A percentile compares a stretch with the other conserved stretches of the same genome.
phyloP scores from a whole-genome alignment of 176 grass and related monocot genomes.

The Hyparrhenia diplandra region DNA sequence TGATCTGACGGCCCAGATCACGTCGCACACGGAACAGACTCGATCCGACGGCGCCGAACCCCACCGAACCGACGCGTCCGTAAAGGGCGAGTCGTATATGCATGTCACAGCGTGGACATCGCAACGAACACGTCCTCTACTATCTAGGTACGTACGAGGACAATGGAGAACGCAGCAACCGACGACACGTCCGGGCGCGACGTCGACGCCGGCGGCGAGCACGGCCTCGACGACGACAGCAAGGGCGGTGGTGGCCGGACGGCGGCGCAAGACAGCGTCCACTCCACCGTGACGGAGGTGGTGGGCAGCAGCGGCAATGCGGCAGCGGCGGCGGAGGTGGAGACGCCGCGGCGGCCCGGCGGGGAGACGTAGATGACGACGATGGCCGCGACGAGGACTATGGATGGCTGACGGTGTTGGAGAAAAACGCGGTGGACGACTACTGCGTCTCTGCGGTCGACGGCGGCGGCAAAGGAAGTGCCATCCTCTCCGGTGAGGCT shows the following conservation, averaged over 20 bases:
- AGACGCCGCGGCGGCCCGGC: not conserved
- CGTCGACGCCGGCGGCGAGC: not conserved
- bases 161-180: not conserved
- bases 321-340: not conserved
- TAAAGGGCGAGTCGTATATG: not conserved
- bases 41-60: conserved; percentile 1
- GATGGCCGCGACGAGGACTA: not conserved
- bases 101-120: not conserved
- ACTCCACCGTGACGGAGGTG: conserved; percentile 19
- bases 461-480: not conserved
- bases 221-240: too few species aligned
- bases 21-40: not conserved
- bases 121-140: not conserved
- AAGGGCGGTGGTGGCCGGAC: not conserved
- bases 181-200: not conserved
- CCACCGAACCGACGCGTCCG: not conserved
- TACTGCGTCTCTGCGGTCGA: not conserved
- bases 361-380: too few species aligned
- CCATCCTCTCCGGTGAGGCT: not conserved
- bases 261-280: not conserved
- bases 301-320: not conserved
- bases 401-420: not conserved
- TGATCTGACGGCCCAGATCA: not conserved
- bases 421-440: not conserved
- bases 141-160: not conserved